A percentile compares a stretch with the other conserved stretches of the same genome.
These are phyloP conservation scores for Gremmenia infestans DNA, from an alignment of 2,329 filamentous ascomycete species.

Conservation along the genomic window DNA sequence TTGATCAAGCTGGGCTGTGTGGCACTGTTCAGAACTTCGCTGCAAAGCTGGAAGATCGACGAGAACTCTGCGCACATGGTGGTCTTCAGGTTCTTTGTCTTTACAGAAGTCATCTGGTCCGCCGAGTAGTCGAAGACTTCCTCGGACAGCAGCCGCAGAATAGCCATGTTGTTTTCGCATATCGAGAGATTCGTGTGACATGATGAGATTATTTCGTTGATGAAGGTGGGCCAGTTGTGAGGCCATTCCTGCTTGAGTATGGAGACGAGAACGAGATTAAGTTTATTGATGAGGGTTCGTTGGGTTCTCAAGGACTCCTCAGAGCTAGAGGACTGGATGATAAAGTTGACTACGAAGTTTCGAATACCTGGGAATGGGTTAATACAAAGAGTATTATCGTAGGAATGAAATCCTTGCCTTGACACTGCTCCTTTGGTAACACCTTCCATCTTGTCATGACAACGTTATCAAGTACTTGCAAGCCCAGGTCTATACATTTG, in stretches of 20 bases:
- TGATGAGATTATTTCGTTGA: conserved; percentile 97
- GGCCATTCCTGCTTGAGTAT: conserved; percentile 99
- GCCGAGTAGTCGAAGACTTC: conserved; percentile 99
- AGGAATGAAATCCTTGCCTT: conserved; percentile 52
- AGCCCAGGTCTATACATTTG: conserved; percentile 65
- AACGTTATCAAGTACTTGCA: conserved; percentile 96
- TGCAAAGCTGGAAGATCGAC: conserved; percentile 95
- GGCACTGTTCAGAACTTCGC: conserved; percentile 87
- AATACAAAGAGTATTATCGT: conserved; percentile 9
- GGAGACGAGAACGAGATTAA: conserved; percentile 94
- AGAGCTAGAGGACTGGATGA: conserved; percentile 85
- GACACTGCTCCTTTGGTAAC: conserved; percentile 89
- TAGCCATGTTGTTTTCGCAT: conserved; percentile 99
- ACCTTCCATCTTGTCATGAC: conserved; percentile 99
- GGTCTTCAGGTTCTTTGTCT: conserved; percentile 93
- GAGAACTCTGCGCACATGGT: conserved; percentile 99
- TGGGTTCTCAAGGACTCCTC: conserved; percentile 83
- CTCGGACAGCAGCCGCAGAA: conserved; percentile 89
- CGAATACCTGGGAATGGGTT: conserved; percentile 67
- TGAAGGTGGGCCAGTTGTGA: conserved; percentile 99
- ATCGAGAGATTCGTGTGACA: conserved; percentile 94
- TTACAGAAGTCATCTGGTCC: conserved; percentile 98
- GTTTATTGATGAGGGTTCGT: conserved; percentile 91
- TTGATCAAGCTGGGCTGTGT: conserved; percentile 86
- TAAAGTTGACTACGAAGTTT: conserved; percentile 98